phyloP scores from a whole-genome alignment of 1,284 basidiomycete species.

The Afroboletus lepidellus region DNA sequence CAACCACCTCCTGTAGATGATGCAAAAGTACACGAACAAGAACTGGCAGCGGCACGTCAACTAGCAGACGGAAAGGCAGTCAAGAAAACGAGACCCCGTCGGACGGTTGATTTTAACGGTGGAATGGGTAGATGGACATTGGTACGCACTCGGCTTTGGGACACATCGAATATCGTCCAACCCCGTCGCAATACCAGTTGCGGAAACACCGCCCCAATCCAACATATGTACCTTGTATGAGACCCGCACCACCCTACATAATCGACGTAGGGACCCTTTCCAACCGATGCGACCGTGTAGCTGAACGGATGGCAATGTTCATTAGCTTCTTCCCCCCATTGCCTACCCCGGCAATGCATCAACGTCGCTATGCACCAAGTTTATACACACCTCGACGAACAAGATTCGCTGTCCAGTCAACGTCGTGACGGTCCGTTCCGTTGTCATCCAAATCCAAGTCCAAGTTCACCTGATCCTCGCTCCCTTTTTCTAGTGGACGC shows the following conservation, averaged over 20 bases:
- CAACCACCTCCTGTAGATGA: conserved; percentile 79
- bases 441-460: neutral
- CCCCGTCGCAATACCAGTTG: conserved; percentile 43
- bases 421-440: conserved; percentile 75
- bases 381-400: conserved; percentile 97
- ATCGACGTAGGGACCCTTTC: conserved; percentile 64
- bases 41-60: conserved; percentile 70
- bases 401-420: conserved; percentile 98
- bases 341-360: conserved; percentile 88
- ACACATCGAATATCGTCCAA: neutral
- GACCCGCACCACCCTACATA: conserved; percentile 81
- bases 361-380: conserved; percentile 91
- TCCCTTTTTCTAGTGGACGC: conserved; percentile 78
- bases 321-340: conserved; percentile 85
- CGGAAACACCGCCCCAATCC: conserved; percentile 74
- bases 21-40: conserved; percentile 69
- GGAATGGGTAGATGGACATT: conserved; percentile 80
- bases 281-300: conserved; percentile 14
- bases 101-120: conserved; percentile 94
- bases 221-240: conserved; percentile 71
- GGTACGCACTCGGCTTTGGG: conserved; percentile 41
- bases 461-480: neutral
- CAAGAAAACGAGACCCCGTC: conserved; percentile 87
- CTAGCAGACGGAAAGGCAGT: conserved; percentile 71
- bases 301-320: conserved; percentile 20